Conservation (phyloP, 176 grass and related monocot genomes). For the Oryza meridionalis region DNA sequence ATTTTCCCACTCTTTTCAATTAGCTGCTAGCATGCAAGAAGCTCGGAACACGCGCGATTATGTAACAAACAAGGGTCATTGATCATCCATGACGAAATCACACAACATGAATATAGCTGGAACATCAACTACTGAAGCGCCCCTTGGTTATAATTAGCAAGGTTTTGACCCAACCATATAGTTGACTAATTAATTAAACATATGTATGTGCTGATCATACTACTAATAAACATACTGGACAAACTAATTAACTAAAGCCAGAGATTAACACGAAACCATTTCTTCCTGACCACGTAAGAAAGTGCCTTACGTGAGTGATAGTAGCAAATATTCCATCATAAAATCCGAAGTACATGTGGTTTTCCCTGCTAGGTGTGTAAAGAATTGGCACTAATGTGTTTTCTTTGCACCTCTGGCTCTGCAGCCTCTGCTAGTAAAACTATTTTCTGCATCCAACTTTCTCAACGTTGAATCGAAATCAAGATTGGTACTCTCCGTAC, state of each 20-base stretch:
- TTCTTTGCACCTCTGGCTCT: too few relatives aligned
- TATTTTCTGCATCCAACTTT: too few relatives aligned
- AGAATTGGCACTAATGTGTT: not conserved
- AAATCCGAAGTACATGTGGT: not conserved
- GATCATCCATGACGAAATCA: not conserved
- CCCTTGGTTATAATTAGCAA: not conserved
- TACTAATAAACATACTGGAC: not conserved
- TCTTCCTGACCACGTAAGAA: not conserved
- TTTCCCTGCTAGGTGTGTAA: not conserved
- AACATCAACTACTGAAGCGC: not conserved
- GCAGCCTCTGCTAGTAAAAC: too few relatives aligned
- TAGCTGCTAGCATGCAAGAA: not conserved
- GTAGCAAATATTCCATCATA: not conserved
- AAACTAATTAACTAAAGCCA: not conserved
- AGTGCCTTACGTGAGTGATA: not conserved
- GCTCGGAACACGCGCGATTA: not conserved
- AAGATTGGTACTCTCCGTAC: too few relatives aligned
- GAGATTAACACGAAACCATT: not conserved
- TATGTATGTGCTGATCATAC: not conserved
- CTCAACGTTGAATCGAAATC: too few relatives aligned
- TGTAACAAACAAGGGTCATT: not conserved
- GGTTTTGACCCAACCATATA: not conserved
- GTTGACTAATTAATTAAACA: not conserved
- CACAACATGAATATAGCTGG: not conserved
- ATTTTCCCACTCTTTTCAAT: not conserved